phyloP scores from a whole-genome alignment of 1,139 yeast genomes.

The Blastobotrys ciferrii region DNA sequence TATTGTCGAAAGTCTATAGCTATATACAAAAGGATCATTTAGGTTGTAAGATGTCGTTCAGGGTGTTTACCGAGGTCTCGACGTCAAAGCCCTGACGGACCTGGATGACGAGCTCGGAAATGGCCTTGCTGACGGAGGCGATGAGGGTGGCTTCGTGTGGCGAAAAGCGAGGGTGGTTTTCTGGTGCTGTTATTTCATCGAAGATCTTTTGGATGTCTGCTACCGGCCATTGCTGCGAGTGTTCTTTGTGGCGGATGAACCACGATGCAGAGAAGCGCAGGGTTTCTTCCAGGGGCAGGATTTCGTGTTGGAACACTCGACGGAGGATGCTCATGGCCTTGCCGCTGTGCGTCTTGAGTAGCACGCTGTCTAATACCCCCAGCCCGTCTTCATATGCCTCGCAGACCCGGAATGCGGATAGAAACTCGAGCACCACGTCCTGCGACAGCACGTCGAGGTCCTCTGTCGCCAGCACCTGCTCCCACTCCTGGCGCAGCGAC shows the following conservation, averaged over 20 bases:
- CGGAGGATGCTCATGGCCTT: slow-evolving; percentile 25
- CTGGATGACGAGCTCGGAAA: slow-evolving; percentile 24
- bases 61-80: slow-evolving; percentile 18
- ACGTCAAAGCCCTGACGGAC: slow-evolving; percentile 26
- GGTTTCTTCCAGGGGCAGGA: slow-evolving; percentile 25
- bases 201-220: slow-evolving; percentile 25
- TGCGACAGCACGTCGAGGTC: slow-evolving; percentile 17
- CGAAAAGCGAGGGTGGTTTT: slow-evolving; percentile 17
- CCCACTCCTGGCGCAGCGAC: slow-evolving; percentile 29
- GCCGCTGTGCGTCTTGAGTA: slow-evolving; percentile 15
- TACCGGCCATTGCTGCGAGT: slow-evolving; percentile 22
- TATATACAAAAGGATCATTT: neutral
- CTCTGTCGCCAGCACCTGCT: slow-evolving; percentile 11
- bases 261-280: slow-evolving; percentile 25
- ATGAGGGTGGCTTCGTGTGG: slow-evolving; percentile 21
- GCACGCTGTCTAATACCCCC: slow-evolving; percentile 21
- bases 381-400: slow-evolving; percentile 23
- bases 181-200: slow-evolving; percentile 23
- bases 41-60: slow-evolving; percentile 18
- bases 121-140: slow-evolving; percentile 22
- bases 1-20: neutral
- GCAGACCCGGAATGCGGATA: slow-evolving; percentile 29
- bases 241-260: slow-evolving; percentile 24
- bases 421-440: slow-evolving; percentile 28
- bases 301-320: slow-evolving; percentile 27